Base-by-base conservation (phyloP, 1,284 basidiomycete species). In the Ustilago cynodontis region DNA sequence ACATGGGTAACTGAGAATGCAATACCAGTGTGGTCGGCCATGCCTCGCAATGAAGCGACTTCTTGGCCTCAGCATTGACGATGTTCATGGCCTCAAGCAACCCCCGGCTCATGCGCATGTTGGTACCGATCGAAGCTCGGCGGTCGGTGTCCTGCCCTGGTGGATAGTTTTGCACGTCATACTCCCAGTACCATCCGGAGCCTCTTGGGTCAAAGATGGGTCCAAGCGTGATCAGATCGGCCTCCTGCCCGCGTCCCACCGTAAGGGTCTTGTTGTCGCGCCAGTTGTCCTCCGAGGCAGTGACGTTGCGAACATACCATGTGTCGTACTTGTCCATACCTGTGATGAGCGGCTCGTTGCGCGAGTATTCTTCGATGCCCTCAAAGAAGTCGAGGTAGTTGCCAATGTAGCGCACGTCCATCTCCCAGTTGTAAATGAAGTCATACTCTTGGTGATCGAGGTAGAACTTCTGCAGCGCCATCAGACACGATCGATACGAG, bases 321-420 rank as follows among this genome's bases (percentile, higher is more conserved):
- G 79, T 84, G 65, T 85, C 83, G 78, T 86, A 86, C 80, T 86
- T 86, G 80, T 81, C 77, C 82, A 86, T 82, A 37, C 83, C 83
- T 14, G 82, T 74, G 59, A 78, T 64, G 37, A 84, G 79, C 35
- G 84, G 71, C 79, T 86, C 84, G 37, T 80, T 78, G 28, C 83
- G 80, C 58, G 82, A 54, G 62, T 82, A 86, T 26, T 79, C 82
- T 56, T 85, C 83, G 57, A 85, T 77, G 28, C 83, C 83, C 62
- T 85, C 83, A 52, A 86, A 81, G 55, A 80, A 85, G 66, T 85
- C 83, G 62, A 82, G 79, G 72, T 85, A 86, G 71, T 86, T 84
- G 59, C 84, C 84, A 43, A 84, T 83, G 74, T 84, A 86, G 16
- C 84, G 78, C 52, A 84, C 83, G 59, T 86, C 84, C 83, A 86